Evolutionary conservation across 768 basidiomycete genomes (phyloP), one percentile per base, ranked within the genome.

Genomic region (Sporobolomyces pararoseus): DNA sequence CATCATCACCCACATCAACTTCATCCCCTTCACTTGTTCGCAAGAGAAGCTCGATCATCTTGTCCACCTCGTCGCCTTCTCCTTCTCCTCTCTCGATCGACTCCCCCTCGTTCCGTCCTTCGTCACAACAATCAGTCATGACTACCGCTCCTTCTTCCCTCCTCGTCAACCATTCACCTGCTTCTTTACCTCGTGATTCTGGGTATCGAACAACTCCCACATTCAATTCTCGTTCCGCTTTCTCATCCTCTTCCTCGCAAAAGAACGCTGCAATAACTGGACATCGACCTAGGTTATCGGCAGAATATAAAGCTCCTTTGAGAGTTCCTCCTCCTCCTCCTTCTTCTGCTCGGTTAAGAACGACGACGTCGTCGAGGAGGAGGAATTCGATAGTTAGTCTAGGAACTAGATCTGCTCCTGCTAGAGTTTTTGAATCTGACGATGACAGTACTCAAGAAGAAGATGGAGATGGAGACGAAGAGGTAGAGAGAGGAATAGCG

Each of bases 371-470:
- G 21, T 13, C 12, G 21, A 47, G 44, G 31, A 27, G 58, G 29
- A 27, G 58, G 27, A 49, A 32, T 25, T 61, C 59, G 29, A 7
- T 49, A 29, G 59, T 39, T 10, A 49, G 46, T 23, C 12, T 61
- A 16, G 59, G 59, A 34, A 46, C 59, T 49, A 44, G 59, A 3
- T 61, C 59, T 2, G 59, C 59, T 9, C 59, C 59, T 32, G 42
- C 42, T 5, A 31, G 5, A 27, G 37, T 37, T n/a, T 10, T 42
- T 37, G 55, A 58, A 27, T 42, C 55, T 3, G 53, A 34, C n/a
- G n/a, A n/a, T n/a, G 52, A 53, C 52, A 53, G 52, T 29, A 27
- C 17, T n/a, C n/a, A n/a, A n/a, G n/a, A n/a, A n/a, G n/a, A n/a
- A 49, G 23, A 29, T 12, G 9, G 53, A 54, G 12, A 39, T 37